These are phyloP conservation scores for Barnettozyma hawaiiensis DNA, from an alignment of 1,139 yeast species.

Conservation along the genomic window DNA sequence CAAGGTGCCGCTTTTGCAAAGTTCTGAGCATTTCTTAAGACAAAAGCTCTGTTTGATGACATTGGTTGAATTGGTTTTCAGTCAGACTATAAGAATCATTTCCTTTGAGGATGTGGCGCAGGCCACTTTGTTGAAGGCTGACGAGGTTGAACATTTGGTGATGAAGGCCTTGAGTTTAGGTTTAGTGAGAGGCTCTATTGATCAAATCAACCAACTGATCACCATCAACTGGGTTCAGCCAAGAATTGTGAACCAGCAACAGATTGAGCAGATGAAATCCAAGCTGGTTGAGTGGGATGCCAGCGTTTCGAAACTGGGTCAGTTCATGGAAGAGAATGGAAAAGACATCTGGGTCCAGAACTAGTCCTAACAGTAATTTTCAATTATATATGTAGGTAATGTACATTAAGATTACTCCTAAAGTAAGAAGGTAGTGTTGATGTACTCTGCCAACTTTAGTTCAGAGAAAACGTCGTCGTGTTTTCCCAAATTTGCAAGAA, in stretches of 20 bases:
- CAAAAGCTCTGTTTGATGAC: conserved; percentile 94
- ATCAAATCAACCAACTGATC: conserved; percentile 75
- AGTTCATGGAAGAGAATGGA: conserved; percentile 53
- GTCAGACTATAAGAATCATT: conserved; percentile 68
- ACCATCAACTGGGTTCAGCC: conserved; percentile 95
- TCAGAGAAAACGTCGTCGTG: conserved; percentile 29
- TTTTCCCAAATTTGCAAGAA: conserved; percentile 24
- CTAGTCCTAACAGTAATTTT: neutral
- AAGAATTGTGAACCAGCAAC: conserved; percentile 76
- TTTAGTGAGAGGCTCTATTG: conserved; percentile 78
- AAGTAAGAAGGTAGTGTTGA: conserved; percentile 15
- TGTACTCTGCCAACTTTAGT: conserved; percentile 23
- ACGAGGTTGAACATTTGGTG: conserved; percentile 79
- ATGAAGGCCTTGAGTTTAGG: conserved; percentile 88
- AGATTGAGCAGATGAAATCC: conserved; percentile 69
- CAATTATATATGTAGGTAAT: neutral
- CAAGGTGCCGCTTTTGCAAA: conserved; percentile 55
- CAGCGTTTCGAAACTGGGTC: conserved; percentile 62
- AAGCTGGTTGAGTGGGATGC: conserved; percentile 74
- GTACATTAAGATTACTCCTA: neutral
- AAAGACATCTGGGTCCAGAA: conserved; percentile 51
- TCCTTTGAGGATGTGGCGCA: conserved; percentile 67
- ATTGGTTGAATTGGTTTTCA: conserved; percentile 79
- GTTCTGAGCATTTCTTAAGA: conserved; percentile 62
- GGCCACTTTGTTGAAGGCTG: conserved; percentile 60